Evolutionary conservation across 2,329 filamentous ascomycete species (phyloP), one percentile per base, ranked within the genome.

Genomic region (Calonectria pseudoturangicola): DNA sequence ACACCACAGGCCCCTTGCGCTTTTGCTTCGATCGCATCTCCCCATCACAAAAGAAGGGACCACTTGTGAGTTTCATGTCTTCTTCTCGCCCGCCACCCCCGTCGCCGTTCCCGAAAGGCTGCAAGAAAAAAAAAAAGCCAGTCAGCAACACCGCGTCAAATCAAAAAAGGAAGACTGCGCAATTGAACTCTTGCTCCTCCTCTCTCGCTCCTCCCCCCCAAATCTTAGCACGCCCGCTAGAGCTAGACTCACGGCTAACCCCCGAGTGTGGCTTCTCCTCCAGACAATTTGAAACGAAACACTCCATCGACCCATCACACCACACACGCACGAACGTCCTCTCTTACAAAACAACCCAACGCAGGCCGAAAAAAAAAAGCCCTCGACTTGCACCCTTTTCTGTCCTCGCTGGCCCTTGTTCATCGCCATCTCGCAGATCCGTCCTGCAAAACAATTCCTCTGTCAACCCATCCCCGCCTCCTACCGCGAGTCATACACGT

Each of bases 271-370:
- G 51, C 69, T 63, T 70, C 58, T 62, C 56, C 15, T 47, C 47
- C 54, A 66, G 62, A 69, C 54, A 66, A 68, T 67, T 70, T 70
- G 72, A 73, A 74, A 71, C 69, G 69, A 72, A 74, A 71, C 74
- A 74, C 63, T 33, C 51, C 63, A 63, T 69, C 65, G 43, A 56
- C 56, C 69, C 65, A 66, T 74, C 72, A 65, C 58, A 73, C 74
- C 70, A 74, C 66, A 25, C 30, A 66, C 66, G 62, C 68, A 63
- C 69, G 50, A 63, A 69, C 36, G 48, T 47, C 27, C 10, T 36
- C n/a, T 28, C 64, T 47, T 62, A 48, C 62, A 36, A 66, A 67
- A 54, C 63, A 56, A 71, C 15, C 51, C 51, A 16, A 54, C 54
- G 43, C 50, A 16, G 28, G 27, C 60, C 33, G 36, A 48, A 45